Evolutionary conservation across 2,329 filamentous ascomycete genomes (phyloP), one percentile per base, ranked within the genome.

Genomic region (Arthrobotrys iridis): DNA sequence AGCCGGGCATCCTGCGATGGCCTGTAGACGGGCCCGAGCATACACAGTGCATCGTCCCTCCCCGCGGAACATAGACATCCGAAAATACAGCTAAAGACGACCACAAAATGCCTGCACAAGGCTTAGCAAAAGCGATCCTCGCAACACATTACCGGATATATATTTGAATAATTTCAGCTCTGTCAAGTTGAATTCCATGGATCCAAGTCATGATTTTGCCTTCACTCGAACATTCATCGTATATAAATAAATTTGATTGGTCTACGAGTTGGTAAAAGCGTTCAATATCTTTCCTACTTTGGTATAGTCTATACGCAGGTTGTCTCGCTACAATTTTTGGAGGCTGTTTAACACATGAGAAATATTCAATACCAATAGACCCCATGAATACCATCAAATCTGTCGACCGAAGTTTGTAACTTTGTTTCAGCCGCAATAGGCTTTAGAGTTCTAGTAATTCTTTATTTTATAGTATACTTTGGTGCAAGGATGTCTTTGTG

Each of bases 81-180:
- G 41, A 59, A 24, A 33, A 59, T 48, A 57, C 10, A 18, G 30
- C 22, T 50, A 28, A 24, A 52, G 43, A 48, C 18, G 15, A 24
- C 52, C 24, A n/a, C 28, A 41, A 55, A 55, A n/a, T 26, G 46
- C 33, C 20, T 28, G 57, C 18, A 18, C 46, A 48, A 37, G 66
- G 46, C 66, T 55, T 63, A 40, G 66, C 46, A 43, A 41, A 48
- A 10, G 22, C 20, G 60, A 60, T 65, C 52, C 40, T 73, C 50
- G 50, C 68, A 74, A 74, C 68, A 74, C 60, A 66, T 60, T 63
- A 43, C 46, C 7, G 24, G 11, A 33, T 20, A 45, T 20, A 45
- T 48, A 57, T 33, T 35, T 62, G 18, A 13, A 20, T 18, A 15
- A 15, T 41, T 24, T 24, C 35, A 4, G 2, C 20, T 45, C 1